These are phyloP conservation scores for Macaranga tanarius DNA, from an alignment of 441 rosid species.

Conservation along the genomic window DNA sequence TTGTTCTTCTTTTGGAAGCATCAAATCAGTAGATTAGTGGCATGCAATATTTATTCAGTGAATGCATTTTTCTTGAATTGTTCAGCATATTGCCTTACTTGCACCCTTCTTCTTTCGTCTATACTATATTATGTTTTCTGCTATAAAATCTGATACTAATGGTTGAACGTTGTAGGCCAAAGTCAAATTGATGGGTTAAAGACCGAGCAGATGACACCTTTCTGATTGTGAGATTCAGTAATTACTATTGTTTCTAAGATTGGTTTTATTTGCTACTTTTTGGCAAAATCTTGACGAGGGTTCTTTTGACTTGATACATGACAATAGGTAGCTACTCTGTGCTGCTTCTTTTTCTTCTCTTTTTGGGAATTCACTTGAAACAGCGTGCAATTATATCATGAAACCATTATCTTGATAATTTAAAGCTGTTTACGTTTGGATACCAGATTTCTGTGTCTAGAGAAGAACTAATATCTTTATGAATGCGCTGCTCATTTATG, in stretches of 20 bases:
- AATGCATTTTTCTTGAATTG: not conserved
- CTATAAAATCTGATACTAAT: constrained; percentile 10
- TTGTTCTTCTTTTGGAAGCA: not conserved
- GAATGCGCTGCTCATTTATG: not conserved
- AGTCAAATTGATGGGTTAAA: constrained; percentile 30
- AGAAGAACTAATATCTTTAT: not conserved
- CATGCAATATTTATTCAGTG: not conserved
- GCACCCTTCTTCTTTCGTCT: not conserved
- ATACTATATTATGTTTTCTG: not conserved
- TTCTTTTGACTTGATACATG: too few species aligned
- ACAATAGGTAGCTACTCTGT: not conserved
- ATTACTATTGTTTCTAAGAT: not conserved
- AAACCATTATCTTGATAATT: too few species aligned
- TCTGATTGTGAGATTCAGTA: constrained; percentile 14
- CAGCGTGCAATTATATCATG: too few species aligned
- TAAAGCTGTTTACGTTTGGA: not conserved
- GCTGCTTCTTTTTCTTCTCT: not conserved
- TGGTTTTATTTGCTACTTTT: not conserved
- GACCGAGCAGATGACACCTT: constrained; percentile 31
- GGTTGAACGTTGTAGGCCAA: constrained; percentile 37
- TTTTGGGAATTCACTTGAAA: not conserved
- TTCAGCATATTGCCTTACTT: not conserved
- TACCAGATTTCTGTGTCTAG: constrained; percentile 12
- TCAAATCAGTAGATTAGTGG: not conserved
- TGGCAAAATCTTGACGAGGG: not conserved